Conservation (phyloP, 768 basidiomycete species). For the Suillus decipiens region DNA sequence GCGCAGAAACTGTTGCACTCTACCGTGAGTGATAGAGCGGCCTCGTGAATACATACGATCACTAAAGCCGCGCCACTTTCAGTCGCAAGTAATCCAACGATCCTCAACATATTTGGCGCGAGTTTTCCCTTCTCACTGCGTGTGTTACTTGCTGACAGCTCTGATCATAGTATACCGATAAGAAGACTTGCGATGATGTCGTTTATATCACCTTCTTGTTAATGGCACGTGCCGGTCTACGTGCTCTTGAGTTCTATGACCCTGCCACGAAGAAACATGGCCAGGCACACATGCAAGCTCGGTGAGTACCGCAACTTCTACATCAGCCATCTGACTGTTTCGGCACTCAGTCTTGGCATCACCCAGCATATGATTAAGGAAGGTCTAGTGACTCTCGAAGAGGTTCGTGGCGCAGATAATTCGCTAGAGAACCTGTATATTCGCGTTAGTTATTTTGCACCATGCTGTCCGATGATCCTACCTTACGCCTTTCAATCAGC, state of each 20-base stretch:
- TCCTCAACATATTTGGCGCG: slow-evolving; percentile 80
- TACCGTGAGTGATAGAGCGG: slow-evolving; percentile 53
- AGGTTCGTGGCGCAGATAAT: slow-evolving; percentile 58
- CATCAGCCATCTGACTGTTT: slow-evolving; percentile 4
- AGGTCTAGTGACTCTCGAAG: slow-evolving; percentile 71
- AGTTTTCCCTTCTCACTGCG: slow-evolving; percentile 22
- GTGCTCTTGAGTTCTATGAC: slow-evolving; percentile 82
- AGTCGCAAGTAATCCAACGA: slow-evolving; percentile 77
- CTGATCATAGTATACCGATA: slow-evolving; percentile 56
- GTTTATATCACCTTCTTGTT: slow-evolving; percentile 80
- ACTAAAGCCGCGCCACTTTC: slow-evolving; percentile 1
- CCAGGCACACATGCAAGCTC: slow-evolving; percentile 89
- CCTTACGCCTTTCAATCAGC: slow-evolving; percentile 37
- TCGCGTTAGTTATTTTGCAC: slow-evolving; percentile 45
- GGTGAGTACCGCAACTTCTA: slow-evolving; percentile 43
- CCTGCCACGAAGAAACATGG: slow-evolving; percentile 81
- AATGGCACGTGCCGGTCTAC: slow-evolving; percentile 84
- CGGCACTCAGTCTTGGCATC: slow-evolving; percentile 65
- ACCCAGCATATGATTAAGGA: slow-evolving; percentile 74
- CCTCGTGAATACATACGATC: not conserved
- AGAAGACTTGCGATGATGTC: slow-evolving; percentile 72
- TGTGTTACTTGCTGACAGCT: not conserved
- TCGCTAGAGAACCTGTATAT: slow-evolving; percentile 69
- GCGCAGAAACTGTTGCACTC: slow-evolving; percentile 86
- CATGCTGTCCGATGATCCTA: not conserved